These are phyloP conservation scores for Phaseolus coccineus DNA, from an alignment of 331 rosid species.

Conservation along the genomic window DNA sequence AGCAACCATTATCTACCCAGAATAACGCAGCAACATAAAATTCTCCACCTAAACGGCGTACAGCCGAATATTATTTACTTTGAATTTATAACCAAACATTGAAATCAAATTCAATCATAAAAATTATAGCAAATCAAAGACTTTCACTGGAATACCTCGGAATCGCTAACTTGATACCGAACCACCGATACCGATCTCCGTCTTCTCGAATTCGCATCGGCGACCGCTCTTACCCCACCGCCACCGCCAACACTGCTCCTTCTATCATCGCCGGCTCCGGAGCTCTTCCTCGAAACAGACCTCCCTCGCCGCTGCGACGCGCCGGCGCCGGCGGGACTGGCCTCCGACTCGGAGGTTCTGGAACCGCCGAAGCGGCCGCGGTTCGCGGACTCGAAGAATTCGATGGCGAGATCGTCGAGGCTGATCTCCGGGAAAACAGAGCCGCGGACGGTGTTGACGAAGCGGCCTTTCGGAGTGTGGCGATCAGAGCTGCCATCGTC, in stretches of 20 bases:
- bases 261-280: slow-evolving; percentile 55
- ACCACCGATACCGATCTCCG: slow-evolving; percentile 86
- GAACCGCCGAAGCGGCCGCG: slow-evolving; percentile 59
- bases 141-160: slow-evolving; percentile 61
- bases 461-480: slow-evolving; percentile 62
- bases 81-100: neutral
- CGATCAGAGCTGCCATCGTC: slow-evolving; percentile 43
- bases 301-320: slow-evolving; percentile 81
- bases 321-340: slow-evolving; percentile 44
- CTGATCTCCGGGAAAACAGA: slow-evolving; percentile 94
- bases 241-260: slow-evolving; percentile 44
- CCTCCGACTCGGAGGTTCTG: slow-evolving; percentile 50
- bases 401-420: slow-evolving; percentile 88
- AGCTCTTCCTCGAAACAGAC: slow-evolving; percentile 79
- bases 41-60: neutral
- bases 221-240: slow-evolving; percentile 53
- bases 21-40: neutral
- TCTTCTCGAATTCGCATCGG: slow-evolving; percentile 72
- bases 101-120: slow-evolving; percentile 6
- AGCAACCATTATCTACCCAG: slow-evolving; percentile 11
- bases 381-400: slow-evolving; percentile 73
- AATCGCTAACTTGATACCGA: slow-evolving; percentile 84
- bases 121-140: neutral
- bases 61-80: neutral
- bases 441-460: slow-evolving; percentile 89